Evolutionary conservation across 1,139 yeast genomes (phyloP), one percentile per base, ranked within the genome.

Genomic region (Komagataea norvegica): DNA sequence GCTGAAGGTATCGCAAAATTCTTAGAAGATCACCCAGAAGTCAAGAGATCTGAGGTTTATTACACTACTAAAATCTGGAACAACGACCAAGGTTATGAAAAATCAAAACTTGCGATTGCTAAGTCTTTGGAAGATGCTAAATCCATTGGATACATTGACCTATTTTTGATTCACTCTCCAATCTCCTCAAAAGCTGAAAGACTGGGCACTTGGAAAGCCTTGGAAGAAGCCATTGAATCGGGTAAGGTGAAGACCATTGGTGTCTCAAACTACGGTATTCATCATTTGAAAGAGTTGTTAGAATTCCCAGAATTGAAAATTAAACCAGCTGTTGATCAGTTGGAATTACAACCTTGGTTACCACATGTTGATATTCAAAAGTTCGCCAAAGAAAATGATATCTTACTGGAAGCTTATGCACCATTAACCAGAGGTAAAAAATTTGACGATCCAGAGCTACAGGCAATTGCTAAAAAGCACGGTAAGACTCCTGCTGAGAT

Each of bases 341-440:
- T 72, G 40, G 79, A 74, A 46, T 47, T 73, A 37, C 73, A 71
- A 47, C 79, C 79, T 11, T 72, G 72, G 68, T 51, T 66, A 37
- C 61, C 65, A 29, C 55, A 67, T 33, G 31, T 51, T 16, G 68
- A 65, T 6, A 36, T 78, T 52, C 51, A 60, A 39, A 59, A 68
- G 13, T 75, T 55, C 51, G 61, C 70, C 49, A 60, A 61, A 34
- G 53, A 58, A 18, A 49, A 68, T 17, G 64, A 61, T 16, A 68
- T 74, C 35, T 47, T 61, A 20, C 52, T 66, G 9, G 79, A 74
- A 49, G 82, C 82, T 1, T 76, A 72, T 52, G 64, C 76, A 26
- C 81, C 82, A 10, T 61, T 73, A 49, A 72, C 77, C 0, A 65
- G 61, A 45, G 78, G 74, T n/a, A 42, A 44, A 25, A 68, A 64